Base-by-base conservation (phyloP, 73 alveolate species). In the Vitrella brassicaformis region DNA sequence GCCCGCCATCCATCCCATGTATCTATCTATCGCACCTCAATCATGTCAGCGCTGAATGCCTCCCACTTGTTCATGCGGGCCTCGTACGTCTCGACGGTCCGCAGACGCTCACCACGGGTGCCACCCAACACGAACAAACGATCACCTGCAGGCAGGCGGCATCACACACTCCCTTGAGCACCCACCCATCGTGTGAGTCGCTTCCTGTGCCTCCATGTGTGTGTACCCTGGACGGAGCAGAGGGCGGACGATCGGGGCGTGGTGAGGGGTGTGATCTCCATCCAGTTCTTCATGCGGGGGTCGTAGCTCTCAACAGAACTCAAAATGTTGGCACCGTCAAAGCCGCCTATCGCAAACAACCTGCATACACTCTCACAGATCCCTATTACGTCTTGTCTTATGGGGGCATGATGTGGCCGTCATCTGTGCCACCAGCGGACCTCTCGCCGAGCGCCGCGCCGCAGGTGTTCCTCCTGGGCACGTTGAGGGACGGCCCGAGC, bases 331-430 rank as follows among this genome's bases (percentile, higher is more conserved):
- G 78, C 47, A 22, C 84, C 84, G n/a, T 78, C 84, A 39, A 78
- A 78, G 68, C 84, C 84, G 31, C 84, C 84, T 31, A 78, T 30
- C n/a, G 84, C 84, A 31, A 67, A 78, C 28, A 78, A 25, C 25
- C 84, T 75, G 32, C 84, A 75, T 47, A 67, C 84, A 31, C 65
- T 28, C 70, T 76, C 83, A 67, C 83, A 76, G 66, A 71, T 45
- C 30, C 47, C 83, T n/a, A n/a, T n/a, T n/a, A n/a, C n/a, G n/a
- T n/a, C n/a, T n/a, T n/a, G n/a, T n/a, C n/a, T n/a, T n/a, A n/a
- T n/a, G n/a, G n/a, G n/a, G n/a, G n/a, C n/a, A n/a, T n/a, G n/a
- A n/a, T n/a, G n/a, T n/a, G n/a, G n/a, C n/a, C n/a, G n/a, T n/a
- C n/a, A n/a, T n/a, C n/a, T n/a, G n/a, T n/a, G n/a, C n/a, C n/a